Evolutionary conservation across 2,329 filamentous ascomycete genomes (phyloP).

Genomic region (Aureobasidium sp.): DNA sequence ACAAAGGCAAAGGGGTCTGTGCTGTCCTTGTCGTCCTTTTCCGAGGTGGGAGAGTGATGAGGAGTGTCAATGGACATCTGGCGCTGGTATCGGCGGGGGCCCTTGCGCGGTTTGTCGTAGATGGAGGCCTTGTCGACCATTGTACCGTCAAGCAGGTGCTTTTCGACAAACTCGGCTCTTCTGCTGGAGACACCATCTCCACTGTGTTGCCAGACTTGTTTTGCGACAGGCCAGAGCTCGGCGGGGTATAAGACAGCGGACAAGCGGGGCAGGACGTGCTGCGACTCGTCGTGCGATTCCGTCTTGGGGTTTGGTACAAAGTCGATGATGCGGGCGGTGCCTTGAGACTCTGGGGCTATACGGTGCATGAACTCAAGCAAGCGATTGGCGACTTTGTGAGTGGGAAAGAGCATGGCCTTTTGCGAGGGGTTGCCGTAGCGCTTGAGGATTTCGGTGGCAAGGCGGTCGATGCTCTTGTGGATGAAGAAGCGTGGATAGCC

Average conservation of each 20-base stretch:
- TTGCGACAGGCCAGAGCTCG: constrained; percentile 62
- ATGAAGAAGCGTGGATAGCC: constrained; percentile 96
- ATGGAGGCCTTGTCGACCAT: constrained; percentile 43
- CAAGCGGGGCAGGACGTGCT: constrained; percentile 36
- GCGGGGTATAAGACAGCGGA: constrained; percentile 59
- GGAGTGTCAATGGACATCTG: constrained; percentile 37
- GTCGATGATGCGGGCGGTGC: constrained; percentile 49
- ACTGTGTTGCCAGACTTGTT: constrained; percentile 94
- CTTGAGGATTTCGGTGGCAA: constrained; percentile 59
- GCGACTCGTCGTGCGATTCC: constrained; percentile 37
- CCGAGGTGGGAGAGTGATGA: constrained; percentile 18
- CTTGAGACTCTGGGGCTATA: constrained; percentile 44
- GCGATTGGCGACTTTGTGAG: constrained; percentile 55
- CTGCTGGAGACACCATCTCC: constrained; percentile 89
- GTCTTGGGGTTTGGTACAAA: constrained; percentile 53
- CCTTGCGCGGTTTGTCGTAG: constrained; percentile 45
- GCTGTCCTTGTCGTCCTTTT: constrained; percentile 26
- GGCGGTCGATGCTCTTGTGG: constrained; percentile 68
- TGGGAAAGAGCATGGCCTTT: constrained; percentile 78
- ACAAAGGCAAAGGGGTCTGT: constrained; percentile 72
- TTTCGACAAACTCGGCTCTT: constrained; percentile 79
- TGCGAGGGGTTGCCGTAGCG: constrained; percentile 48
- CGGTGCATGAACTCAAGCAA: constrained; percentile 65
- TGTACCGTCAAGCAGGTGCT: constrained; percentile 61
- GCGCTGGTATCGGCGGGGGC: constrained; percentile 72